phyloP scores from a whole-genome alignment of 2,329 filamentous ascomycete genomes.

The Lizonia empirigonia region DNA sequence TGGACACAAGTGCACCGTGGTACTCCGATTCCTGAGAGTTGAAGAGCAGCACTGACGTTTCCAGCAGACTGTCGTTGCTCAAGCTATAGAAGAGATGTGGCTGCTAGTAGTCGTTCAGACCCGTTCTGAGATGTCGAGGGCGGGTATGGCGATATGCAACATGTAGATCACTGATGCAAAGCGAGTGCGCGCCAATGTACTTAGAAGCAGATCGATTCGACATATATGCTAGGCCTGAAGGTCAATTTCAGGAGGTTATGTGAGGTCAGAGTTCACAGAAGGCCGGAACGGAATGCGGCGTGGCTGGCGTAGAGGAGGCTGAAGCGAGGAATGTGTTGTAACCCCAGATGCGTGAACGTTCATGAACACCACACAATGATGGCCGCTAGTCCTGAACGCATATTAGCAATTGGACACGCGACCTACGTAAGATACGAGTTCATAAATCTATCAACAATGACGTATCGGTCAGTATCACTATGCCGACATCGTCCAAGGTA shows the following conservation, averaged over 20 bases:
- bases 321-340: constrained; percentile 32
- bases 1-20: neutral
- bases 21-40: neutral
- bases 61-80: neutral
- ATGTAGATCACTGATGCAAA: too few species aligned
- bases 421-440: constrained; percentile 7
- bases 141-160: neutral
- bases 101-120: neutral
- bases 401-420: constrained; percentile 1
- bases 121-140: neutral
- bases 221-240: neutral
- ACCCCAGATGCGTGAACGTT: constrained; percentile 12
- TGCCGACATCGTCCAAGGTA: neutral
- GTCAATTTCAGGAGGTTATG: neutral
- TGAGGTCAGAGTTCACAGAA: constrained; percentile 11
- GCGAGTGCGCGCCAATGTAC: neutral
- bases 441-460: constrained; percentile 1
- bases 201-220: neutral
- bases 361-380: constrained; percentile 3
- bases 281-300: constrained; percentile 34
- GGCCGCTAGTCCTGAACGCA: neutral
- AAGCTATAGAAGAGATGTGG: neutral
- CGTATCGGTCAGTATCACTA: neutral
- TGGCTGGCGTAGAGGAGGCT: constrained; percentile 34
- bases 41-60: neutral